Conservation (phyloP, 306 rosid genomes). For the Psophocarpus tetragonolobus region DNA sequence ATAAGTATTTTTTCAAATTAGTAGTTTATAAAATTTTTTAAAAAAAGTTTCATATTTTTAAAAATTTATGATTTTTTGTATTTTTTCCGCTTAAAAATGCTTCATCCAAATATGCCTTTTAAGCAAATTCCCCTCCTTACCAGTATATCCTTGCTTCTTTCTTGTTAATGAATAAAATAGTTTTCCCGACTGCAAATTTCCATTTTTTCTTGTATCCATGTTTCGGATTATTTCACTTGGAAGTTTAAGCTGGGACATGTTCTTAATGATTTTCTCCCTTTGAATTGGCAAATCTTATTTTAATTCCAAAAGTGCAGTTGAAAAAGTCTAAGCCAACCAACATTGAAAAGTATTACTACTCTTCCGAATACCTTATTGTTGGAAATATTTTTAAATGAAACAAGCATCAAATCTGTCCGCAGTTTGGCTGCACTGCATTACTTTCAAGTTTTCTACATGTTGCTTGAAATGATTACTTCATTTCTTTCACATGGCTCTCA, state of each 20-base stretch:
- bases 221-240: background rate
- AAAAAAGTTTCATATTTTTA: too few relatives aligned
- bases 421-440: slow-evolving; percentile 28
- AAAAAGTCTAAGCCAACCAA: slow-evolving; percentile 10
- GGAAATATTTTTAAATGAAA: background rate
- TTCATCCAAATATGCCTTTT: too few relatives aligned
- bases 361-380: slow-evolving; percentile 16
- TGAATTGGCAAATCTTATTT: background rate
- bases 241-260: background rate
- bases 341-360: slow-evolving; percentile 34
- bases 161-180: too few relatives aligned
- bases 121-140: background rate
- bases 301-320: slow-evolving; percentile 14
- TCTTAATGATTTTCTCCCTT: slow-evolving; percentile 2
- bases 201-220: background rate
- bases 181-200: too few relatives aligned
- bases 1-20: too few relatives aligned
- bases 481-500: slow-evolving; percentile 11
- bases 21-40: too few relatives aligned
- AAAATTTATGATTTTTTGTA: too few relatives aligned
- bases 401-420: slow-evolving; percentile 24
- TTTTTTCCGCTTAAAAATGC: too few relatives aligned
- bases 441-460: slow-evolving; percentile 25
- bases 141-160: background rate
- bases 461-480: slow-evolving; percentile 26